Base-by-base conservation (phyloP, 1,284 basidiomycete species). In the Rhodotorula sp. region DNA sequence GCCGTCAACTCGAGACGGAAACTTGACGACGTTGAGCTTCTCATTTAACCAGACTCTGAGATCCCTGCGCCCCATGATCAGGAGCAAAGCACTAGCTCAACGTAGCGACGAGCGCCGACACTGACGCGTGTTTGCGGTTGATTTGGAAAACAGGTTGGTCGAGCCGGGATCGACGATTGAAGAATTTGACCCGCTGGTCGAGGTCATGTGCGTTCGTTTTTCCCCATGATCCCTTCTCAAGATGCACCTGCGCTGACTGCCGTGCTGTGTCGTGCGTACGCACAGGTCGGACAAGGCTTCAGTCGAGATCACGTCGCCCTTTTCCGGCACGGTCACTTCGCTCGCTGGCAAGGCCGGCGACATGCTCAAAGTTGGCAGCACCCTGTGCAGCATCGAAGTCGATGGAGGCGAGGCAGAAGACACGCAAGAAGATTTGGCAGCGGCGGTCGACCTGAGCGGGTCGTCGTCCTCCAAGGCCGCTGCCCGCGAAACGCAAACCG, bases 251-350 rank as follows among this genome's bases (percentile, higher is more conserved):
- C 12, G 39, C 39, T 43, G 39, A 43, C 10, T 39, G 5, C 34
- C 34, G 6, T 0, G 3, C 1, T 26, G 0, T 23, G 21, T 29
- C 23, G 16, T 34, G 0, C 0, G 12, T 26, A 1, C 20, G 0
- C 39, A 5, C 62, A 76, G 75, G 64, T 92, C 90, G 74, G 94
- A 97, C 85, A 97, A 97, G 82, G 91, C 91, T 4, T 92, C 89
- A 77, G 94, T 97, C 39, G 94, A 97, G 80, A 92, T 97, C 71
- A 97, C 94, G 0, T 91, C 89, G 69, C 92, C 93, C 0, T 93
- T 87, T 78, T 88, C 93, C 48, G 94, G 94, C 3, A 84, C 87
- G 47, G 84, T 97, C 59, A 87, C 85, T 70, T 84, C 89, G 67
- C 82, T 96, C 23, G 85, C 91, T 8, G 90, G 92, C 34, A 84